phyloP scores from a whole-genome alignment of 164 flowering plant species.

The Amborella trichopoda region DNA sequence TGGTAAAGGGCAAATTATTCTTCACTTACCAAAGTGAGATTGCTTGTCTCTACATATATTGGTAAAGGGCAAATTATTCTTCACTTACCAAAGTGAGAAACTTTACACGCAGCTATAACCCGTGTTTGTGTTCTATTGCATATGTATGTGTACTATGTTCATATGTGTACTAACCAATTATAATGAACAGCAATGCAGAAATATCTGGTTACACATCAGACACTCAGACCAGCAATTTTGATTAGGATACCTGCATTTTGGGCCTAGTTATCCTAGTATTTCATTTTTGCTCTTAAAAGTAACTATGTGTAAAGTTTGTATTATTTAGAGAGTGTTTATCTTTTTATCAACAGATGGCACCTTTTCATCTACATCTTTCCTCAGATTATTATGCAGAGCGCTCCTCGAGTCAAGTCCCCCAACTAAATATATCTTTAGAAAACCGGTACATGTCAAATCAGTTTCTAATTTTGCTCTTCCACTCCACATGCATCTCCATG shows the following conservation, averaged over 20 bases:
- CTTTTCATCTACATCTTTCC: constrained; percentile 49
- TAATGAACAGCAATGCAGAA: neutral
- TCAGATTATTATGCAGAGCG: constrained; percentile 23
- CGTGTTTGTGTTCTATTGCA: no score
- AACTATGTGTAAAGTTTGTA: neutral
- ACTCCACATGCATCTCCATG: neutral
- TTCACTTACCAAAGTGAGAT: no score
- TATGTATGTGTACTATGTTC: no score
- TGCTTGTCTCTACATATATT: no score
- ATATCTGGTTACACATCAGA: neutral
- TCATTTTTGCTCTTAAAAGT: neutral
- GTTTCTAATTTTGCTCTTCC: constrained; percentile 2
- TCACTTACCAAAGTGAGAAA: no score
- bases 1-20: no score
- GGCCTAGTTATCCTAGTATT: neutral
- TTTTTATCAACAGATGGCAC: constrained; percentile 36
- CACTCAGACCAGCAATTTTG: neutral
- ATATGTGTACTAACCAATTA: no score
- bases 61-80: no score
- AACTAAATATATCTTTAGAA: no score
- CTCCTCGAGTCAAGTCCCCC: constrained; percentile 11
- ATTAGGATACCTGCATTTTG: neutral
- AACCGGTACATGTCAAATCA: constrained; percentile 10
- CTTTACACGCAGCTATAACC: no score
- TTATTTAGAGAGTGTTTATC: neutral